Percentiles rank a stretch among this genome's conserved stretches.
Evolutionary conservation across 306 rosid species (phyloP).

Genomic region (Vachellia collinsii): DNA sequence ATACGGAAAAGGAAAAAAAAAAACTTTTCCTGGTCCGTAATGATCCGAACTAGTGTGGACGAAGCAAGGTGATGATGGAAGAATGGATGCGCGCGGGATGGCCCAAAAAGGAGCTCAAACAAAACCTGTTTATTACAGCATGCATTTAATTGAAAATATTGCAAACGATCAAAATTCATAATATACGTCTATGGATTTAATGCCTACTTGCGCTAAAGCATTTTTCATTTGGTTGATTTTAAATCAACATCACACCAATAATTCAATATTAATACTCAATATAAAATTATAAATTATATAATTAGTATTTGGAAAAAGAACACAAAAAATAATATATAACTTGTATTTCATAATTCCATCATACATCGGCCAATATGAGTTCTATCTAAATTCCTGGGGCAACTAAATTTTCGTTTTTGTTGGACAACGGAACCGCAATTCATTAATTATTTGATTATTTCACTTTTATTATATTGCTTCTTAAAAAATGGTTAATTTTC

Average conservation of each 20-base stretch:
- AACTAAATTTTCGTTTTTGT: too few relatives aligned
- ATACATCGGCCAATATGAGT: too few relatives aligned
- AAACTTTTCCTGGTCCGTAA: slow-evolving; percentile 19
- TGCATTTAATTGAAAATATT: neutral
- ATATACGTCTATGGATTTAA: neutral
- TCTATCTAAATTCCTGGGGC: neutral
- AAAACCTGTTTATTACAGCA: neutral
- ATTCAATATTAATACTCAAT: too few relatives aligned
- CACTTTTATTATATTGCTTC: too few relatives aligned
- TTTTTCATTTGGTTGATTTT: neutral
- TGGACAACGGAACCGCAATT: too few relatives aligned
- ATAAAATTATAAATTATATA: neutral
- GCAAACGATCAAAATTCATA: neutral
- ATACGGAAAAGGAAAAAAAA: neutral
- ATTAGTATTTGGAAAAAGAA: neutral
- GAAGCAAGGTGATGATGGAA: neutral
- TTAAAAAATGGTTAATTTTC: slow-evolving; percentile 3
- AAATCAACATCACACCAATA: neutral
- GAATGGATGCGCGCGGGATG: neutral
- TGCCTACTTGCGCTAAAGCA: neutral
- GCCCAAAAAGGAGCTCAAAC: neutral
- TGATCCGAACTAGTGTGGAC: neutral
- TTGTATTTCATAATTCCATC: too few relatives aligned
- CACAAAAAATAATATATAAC: too few relatives aligned
- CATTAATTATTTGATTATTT: too few relatives aligned